A percentile compares a stretch with the other conserved stretches of the same genome.
These are phyloP conservation scores for Pyricularia sp. DNA, from an alignment of 2,329 filamentous ascomycete genomes.

Conservation along the genomic window DNA sequence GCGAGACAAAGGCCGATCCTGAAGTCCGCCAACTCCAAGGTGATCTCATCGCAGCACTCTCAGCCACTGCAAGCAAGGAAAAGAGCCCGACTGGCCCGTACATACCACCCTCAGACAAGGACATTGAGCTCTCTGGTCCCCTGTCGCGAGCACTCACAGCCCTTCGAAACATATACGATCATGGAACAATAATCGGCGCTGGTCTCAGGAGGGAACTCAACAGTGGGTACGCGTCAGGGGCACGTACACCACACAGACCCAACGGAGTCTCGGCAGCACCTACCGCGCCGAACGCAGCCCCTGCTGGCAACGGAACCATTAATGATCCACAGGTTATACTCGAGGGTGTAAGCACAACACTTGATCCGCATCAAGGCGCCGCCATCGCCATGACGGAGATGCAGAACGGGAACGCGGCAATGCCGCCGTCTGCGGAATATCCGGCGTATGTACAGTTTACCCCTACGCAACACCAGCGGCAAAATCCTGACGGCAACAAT, in stretches of 20 bases:
- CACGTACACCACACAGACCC: slow-evolving; percentile 29
- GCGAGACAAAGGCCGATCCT: slow-evolving; percentile 53
- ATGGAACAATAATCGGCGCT: slow-evolving; percentile 40
- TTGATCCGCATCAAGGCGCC: slow-evolving; percentile 50
- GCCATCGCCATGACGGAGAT: slow-evolving; percentile 57
- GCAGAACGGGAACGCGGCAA: slow-evolving; percentile 38
- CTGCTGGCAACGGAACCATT: slow-evolving; percentile 4
- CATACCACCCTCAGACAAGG: slow-evolving; percentile 45
- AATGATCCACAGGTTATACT: slow-evolving; percentile 9
- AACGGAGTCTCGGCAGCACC: slow-evolving; percentile 11
- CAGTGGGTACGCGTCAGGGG: slow-evolving; percentile 33
- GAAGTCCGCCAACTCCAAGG: slow-evolving; percentile 56
- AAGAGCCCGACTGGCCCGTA: slow-evolving; percentile 42
- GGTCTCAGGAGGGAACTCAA: slow-evolving; percentile 32
- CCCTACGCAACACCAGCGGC: not conserved
- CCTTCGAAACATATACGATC: slow-evolving; percentile 57
- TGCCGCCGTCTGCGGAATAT: not conserved
- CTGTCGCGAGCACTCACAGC: slow-evolving; percentile 51
- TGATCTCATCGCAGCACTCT: slow-evolving; percentile 53
- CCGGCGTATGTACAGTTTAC: not conserved
- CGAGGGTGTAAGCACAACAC: slow-evolving; percentile 16
- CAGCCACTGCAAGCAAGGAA: slow-evolving; percentile 55
- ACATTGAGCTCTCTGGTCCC: slow-evolving; percentile 53
- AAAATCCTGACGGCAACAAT: not conserved
- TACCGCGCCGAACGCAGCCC: not conserved